Evolutionary conservation across 2,329 filamentous ascomycete genomes (phyloP).

Genomic region (Zymoseptoria tritici): DNA sequence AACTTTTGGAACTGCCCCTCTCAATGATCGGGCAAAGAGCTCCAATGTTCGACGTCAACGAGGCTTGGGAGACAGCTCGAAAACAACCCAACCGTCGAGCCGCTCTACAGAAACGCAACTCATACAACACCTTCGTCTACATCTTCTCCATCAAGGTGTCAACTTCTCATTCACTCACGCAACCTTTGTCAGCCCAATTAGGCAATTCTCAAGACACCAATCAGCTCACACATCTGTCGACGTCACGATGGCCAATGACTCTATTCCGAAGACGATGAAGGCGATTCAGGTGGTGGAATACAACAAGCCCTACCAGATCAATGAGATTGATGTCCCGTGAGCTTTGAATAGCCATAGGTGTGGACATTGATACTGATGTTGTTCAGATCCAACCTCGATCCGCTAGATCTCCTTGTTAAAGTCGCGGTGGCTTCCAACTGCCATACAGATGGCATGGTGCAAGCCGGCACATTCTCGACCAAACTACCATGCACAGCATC

Average conservation of each 20-base stretch:
- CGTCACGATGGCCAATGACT: neutral
- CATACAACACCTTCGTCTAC: neutral
- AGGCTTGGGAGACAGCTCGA: neutral
- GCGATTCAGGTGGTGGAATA: slow-evolving; percentile 45
- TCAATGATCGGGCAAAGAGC: neutral
- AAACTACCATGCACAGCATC: slow-evolving; percentile 48
- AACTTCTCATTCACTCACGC: neutral
- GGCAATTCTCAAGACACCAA: neutral
- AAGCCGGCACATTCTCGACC: slow-evolving; percentile 42
- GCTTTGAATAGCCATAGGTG: neutral
- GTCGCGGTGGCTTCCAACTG: slow-evolving; percentile 54
- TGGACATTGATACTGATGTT: neutral
- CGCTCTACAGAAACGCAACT: neutral
- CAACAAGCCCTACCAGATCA: slow-evolving; percentile 50
- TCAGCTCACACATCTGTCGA: slow-evolving; percentile 15
- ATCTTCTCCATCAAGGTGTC: neutral
- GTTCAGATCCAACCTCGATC: slow-evolving; percentile 33
- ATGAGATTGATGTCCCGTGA: slow-evolving; percentile 36
- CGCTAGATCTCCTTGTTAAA: slow-evolving; percentile 53
- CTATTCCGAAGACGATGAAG: slow-evolving; percentile 40
- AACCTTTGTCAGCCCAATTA: neutral
- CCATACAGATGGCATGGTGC: slow-evolving; percentile 55
- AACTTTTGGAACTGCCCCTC: neutral
- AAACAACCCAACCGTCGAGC: neutral
- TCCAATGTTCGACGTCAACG: neutral